These are phyloP conservation scores for Yamadazyma atlantica DNA, from an alignment of 1,139 yeast species.

Conservation along the genomic window DNA sequence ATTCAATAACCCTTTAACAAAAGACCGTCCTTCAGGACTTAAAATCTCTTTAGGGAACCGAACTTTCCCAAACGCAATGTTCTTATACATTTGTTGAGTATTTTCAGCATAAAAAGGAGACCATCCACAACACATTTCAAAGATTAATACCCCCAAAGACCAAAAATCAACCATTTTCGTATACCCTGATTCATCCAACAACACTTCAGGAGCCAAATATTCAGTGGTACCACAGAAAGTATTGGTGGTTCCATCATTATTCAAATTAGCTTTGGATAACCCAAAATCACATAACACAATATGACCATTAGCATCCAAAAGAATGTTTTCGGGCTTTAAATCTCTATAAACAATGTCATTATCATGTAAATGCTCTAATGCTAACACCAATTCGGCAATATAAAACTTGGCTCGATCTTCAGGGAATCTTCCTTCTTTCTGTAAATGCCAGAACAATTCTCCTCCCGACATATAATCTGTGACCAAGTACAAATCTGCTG, in stretches of 20 bases:
- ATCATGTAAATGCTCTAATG: slow-evolving; percentile 88
- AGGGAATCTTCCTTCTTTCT: slow-evolving; percentile 88
- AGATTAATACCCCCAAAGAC: slow-evolving; percentile 79
- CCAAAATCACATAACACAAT: slow-evolving; percentile 97
- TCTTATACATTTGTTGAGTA: slow-evolving; percentile 97
- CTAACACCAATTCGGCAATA: slow-evolving; percentile 90
- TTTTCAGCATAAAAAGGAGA: slow-evolving; percentile 98
- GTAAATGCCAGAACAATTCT: slow-evolving; percentile 95
- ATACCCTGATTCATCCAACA: slow-evolving; percentile 80
- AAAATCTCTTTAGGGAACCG: slow-evolving; percentile 94
- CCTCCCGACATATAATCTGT: slow-evolving; percentile 99
- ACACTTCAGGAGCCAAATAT: slow-evolving; percentile 78
- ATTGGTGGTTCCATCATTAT: slow-evolving; percentile 88
- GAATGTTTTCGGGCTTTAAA: slow-evolving; percentile 89
- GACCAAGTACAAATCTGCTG: slow-evolving; percentile 84
- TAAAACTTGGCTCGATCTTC: slow-evolving; percentile 95
- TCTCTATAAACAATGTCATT: slow-evolving; percentile 94
- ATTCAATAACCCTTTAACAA: slow-evolving; percentile 90
- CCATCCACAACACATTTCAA: slow-evolving; percentile 98
- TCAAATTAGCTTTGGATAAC: slow-evolving; percentile 85
- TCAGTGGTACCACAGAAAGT: slow-evolving; percentile 98
- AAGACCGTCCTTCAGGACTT: slow-evolving; percentile 87
- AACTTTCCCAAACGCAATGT: slow-evolving; percentile 96
- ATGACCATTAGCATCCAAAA: slow-evolving; percentile 94
- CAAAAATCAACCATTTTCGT: slow-evolving; percentile 87